Base-by-base conservation (phyloP, 2,329 filamentous ascomycete genomes). In the Ophiostoma quercus region DNA sequence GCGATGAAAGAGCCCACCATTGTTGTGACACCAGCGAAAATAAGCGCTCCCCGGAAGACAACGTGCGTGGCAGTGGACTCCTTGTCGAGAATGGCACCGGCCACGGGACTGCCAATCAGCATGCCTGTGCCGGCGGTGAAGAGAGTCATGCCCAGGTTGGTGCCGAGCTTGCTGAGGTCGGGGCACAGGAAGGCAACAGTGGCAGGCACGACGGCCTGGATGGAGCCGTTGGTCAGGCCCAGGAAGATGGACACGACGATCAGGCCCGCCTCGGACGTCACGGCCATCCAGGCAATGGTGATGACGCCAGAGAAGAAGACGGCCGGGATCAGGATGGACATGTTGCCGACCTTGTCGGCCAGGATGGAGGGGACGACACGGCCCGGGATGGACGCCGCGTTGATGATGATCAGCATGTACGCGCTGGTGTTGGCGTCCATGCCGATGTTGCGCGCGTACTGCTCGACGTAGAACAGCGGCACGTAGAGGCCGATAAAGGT, bases 31-130 rank as follows among this genome's bases (percentile, higher is more conserved):
- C 69, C 69, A 3, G 69, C 69, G 66, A 71, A 71, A 7, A 71
- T 22, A 1, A 71, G 25, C 1, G 70, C 70, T 29, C 70, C 70
- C 67, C 70, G 67, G 32, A 69, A 68, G 8, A 70, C 62, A 5
- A 43, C 39, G 5, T 16, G 54, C 19, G 34, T 22, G 19, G 19
- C 39, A 6, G 25, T 47, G 2, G 70, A 67, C 66, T 71, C 67
- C 9, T 32, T n/a, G 34, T 68, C 66, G 32, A 71, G 19, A 75
- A 79, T 83, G 68, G 75, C 87, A 78, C 86, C 79, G 80, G 77
- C 84, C 79, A 76, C 84, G 77, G 73, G 82, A 76, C 72, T 88
- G 0, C 80, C 79, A 1, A 86, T 73, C 80, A 88, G 74, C 79
- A 87, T 71, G 79, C 86, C 37, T 77, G 87, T 75, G 79, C 79